phyloP scores from a whole-genome alignment of 2,329 filamentous ascomycete genomes.

The Rhynchosporium graminicola region DNA sequence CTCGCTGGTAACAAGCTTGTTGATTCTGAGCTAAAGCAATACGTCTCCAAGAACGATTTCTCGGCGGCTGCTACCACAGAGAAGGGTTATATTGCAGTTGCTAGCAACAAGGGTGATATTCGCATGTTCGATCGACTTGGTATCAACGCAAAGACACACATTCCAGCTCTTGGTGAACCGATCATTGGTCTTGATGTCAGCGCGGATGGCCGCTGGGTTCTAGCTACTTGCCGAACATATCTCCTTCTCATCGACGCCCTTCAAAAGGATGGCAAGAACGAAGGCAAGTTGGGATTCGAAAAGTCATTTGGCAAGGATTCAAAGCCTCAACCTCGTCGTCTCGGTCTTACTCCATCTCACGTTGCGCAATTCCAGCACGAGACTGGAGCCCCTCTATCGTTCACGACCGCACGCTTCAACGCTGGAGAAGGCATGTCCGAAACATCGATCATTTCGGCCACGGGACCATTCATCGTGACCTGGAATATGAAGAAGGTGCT shows the following conservation, averaged over 20 bases:
- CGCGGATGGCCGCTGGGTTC: constrained; percentile 92
- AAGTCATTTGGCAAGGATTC: constrained; percentile 87
- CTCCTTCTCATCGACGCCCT: constrained; percentile 88
- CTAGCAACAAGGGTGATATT: constrained; percentile 96
- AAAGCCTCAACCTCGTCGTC: constrained; percentile 89
- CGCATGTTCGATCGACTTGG: constrained; percentile 94
- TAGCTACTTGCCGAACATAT: constrained; percentile 93
- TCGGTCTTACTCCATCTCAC: constrained; percentile 86
- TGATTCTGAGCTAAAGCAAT: constrained; percentile 91
- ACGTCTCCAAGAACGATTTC: constrained; percentile 95
- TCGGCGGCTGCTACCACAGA: constrained; percentile 92
- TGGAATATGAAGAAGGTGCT: constrained; percentile 94
- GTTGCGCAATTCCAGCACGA: constrained; percentile 98
- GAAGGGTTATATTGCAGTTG: constrained; percentile 94
- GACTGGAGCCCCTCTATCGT: constrained; percentile 80
- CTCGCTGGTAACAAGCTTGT: constrained; percentile 89
- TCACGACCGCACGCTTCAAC: constrained; percentile 94
- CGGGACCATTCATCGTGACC: constrained; percentile 93
- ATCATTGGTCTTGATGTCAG: constrained; percentile 95
- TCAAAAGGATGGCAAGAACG: constrained; percentile 92
- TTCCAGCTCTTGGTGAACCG: constrained; percentile 90
- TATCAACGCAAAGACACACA: constrained; percentile 96
- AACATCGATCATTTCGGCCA: constrained; percentile 94
- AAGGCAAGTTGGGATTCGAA: constrained; percentile 97
- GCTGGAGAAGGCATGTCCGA: constrained; percentile 78